Evolutionary conservation across 306 rosid species (phyloP).

Genomic region (Castanea crenata): DNA sequence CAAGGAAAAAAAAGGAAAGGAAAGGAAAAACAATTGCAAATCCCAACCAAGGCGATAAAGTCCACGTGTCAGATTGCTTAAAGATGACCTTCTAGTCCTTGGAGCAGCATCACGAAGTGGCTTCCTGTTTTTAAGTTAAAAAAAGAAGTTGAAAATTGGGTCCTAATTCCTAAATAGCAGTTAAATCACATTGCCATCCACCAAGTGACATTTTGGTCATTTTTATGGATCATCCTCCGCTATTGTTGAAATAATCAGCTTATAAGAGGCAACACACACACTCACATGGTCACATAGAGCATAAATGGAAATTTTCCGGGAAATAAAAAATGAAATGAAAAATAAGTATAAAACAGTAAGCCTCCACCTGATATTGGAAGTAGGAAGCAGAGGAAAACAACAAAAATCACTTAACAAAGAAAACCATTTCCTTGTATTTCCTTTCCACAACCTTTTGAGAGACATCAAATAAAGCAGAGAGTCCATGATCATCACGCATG

Average conservation of each 20-base stretch:
- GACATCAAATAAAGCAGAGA: not conserved
- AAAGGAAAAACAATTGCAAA: not conserved
- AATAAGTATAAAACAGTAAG: not conserved
- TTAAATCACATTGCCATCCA: not conserved
- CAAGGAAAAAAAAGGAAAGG: not conserved
- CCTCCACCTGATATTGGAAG: not conserved
- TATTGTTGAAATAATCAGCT: not conserved
- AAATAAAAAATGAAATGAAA: not conserved
- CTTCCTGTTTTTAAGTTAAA: conserved; percentile 23
- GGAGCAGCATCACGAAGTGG: conserved; percentile 31
- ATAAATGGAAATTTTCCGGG: not conserved
- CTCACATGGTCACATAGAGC: too few relatives aligned
- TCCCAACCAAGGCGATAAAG: conserved; percentile 47
- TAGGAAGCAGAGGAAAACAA: not conserved
- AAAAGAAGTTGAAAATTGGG: not conserved
- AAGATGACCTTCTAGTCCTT: conserved; percentile 52
- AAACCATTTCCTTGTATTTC: not conserved
- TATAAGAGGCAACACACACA: not conserved
- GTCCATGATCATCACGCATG: not conserved
- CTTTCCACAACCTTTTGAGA: not conserved
- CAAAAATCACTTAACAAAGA: not conserved
- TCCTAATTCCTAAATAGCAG: not conserved
- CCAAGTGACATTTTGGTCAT: too few relatives aligned
- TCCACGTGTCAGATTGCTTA: conserved; percentile 50
- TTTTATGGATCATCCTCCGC: too few relatives aligned